Base-by-base conservation (phyloP, 176 grass and related monocot species). In the Aegilops bicornis region DNA sequence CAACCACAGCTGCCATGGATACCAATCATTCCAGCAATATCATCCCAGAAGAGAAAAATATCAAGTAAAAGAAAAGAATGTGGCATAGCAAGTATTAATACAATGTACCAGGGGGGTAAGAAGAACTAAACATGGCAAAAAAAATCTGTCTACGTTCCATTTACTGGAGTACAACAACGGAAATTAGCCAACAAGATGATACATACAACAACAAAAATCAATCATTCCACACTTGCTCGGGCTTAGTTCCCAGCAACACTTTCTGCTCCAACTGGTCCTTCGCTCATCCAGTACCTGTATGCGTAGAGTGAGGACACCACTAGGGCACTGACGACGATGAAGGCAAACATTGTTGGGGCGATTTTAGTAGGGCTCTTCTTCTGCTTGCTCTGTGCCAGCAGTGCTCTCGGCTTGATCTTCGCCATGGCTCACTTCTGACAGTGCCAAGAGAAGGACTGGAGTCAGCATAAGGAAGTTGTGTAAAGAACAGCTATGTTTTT, bases 331-430 rank as follows among this genome's bases (percentile, higher is more conserved):
- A 90, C 60, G 17, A 92, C 56, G 23, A 92, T 50, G 86, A 78
- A 95, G 39, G 93, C 92, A 37, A 95, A 27, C 48, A 92, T 84
- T 1, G 82, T 78, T 30, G 83, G 48, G 32, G 80, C 64, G 37
- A 92, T 84, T 89, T 92, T 89, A 77, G 86, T 35, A 5, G 91
- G 91, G 33, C 86, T 81, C 72, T 91, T 95, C 93, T 91, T 95
- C 79, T 82, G 82, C 76, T 95, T 95, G 86, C 93, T 95, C 31
- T 95, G 88, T 40, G 86, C 93, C n/a, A 95, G 80, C 86, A 92
- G 67, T 7, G 88, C 80, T 79, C 90, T 92, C 3, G 93, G 93
- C 88, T 95, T 95, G 86, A 95, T 82, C 79, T 85, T 95, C 22
- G 91, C 70, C 93, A 95, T 95, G 31, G 17, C 17, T 74, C 25